Conservation (phyloP, 352 stramenopile species). For the Phytophthora sojae region DNA sequence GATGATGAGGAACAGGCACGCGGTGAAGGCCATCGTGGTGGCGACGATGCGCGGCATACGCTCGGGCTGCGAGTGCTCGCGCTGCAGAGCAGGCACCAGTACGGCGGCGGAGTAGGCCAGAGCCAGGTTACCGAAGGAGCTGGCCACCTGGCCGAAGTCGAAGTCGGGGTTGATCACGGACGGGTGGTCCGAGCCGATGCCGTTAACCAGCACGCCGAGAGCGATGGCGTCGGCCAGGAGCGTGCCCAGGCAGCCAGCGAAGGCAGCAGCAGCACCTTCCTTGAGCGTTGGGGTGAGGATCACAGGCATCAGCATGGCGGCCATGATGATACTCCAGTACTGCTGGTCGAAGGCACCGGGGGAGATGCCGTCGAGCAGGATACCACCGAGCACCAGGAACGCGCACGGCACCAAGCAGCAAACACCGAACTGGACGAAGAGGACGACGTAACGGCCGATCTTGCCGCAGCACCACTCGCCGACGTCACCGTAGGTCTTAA, state of each 20-base stretch:
- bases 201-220: conserved; percentile 47
- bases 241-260: conserved; percentile 62
- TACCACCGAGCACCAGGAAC: conserved; percentile 72
- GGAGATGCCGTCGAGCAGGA: conserved; percentile 61
- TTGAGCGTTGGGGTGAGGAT: conserved; percentile 71
- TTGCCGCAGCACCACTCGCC: conserved; percentile 65
- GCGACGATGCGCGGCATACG: conserved; percentile 65
- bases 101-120: conserved; percentile 67
- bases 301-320: conserved; percentile 52
- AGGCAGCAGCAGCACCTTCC: conserved; percentile 60
- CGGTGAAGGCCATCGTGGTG: conserved; percentile 56
- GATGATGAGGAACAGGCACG: conserved; percentile 63
- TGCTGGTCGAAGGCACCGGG: conserved; percentile 54
- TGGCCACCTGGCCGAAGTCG: conserved; percentile 54
- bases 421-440: conserved; percentile 64
- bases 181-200: conserved; percentile 54
- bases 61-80: conserved; percentile 65
- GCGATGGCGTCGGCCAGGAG: conserved; percentile 63
- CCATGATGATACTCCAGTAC: conserved; percentile 75
- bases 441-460: conserved; percentile 57
- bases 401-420: conserved; percentile 61
- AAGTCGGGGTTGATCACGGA: conserved; percentile 47
- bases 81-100: conserved; percentile 65
- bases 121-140: conserved; percentile 68
- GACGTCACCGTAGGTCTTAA: conserved; percentile 71